These are phyloP conservation scores for Corinectria fuckeliana DNA, from an alignment of 2,329 filamentous ascomycete species.

Conservation along the genomic window DNA sequence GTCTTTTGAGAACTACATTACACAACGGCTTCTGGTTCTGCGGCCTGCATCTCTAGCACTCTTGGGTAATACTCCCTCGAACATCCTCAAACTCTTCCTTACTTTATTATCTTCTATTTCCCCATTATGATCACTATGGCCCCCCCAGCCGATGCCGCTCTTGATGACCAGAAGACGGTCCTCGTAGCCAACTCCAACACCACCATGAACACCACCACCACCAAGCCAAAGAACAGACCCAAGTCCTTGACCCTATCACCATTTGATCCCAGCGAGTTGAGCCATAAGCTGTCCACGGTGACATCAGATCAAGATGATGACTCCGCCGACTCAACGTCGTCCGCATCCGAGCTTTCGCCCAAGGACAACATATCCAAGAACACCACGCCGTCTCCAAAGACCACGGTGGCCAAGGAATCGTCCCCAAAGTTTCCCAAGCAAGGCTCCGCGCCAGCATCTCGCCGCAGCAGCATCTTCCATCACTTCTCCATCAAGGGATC, in stretches of 20 bases:
- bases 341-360: background rate
- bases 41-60: background rate
- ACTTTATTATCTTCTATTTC: background rate
- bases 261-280: constrained; percentile 63
- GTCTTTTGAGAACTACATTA: background rate
- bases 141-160: background rate
- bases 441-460: constrained; percentile 16
- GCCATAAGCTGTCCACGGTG: constrained; percentile 57
- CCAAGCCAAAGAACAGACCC: constrained; percentile 32
- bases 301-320: constrained; percentile 55
- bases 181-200: background rate
- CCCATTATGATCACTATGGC: background rate
- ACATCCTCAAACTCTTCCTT: background rate
- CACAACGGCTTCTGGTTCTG: background rate
- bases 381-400: constrained; percentile 6
- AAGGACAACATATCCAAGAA: background rate
- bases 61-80: background rate
- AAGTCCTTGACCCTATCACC: constrained; percentile 39
- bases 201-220: background rate
- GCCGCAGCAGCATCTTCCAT: constrained; percentile 32
- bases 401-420: constrained; percentile 3
- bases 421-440: background rate
- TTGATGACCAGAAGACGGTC: background rate
- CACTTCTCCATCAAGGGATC: constrained; percentile 35
- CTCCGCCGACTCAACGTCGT: constrained; percentile 29